These are phyloP conservation scores for Chalaropsis ovoidea DNA, from an alignment of 2,329 filamentous ascomycete species.

Conservation along the genomic window DNA sequence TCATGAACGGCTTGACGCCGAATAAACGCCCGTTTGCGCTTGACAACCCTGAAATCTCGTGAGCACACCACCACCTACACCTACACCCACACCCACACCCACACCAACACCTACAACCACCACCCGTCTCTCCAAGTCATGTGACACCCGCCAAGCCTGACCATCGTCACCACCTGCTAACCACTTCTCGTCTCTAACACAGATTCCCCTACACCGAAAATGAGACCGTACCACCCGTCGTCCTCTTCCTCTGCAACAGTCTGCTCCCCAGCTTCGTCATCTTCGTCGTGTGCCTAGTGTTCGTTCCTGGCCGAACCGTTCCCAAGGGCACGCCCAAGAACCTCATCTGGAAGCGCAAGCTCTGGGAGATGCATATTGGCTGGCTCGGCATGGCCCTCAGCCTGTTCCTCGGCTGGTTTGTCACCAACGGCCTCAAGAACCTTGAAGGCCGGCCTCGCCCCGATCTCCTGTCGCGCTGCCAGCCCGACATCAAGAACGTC, in stretches of 20 bases:
- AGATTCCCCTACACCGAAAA: slow-evolving; percentile 59
- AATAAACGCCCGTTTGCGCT: slow-evolving; percentile 63
- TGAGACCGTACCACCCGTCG: slow-evolving; percentile 62
- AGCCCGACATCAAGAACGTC: slow-evolving; percentile 60
- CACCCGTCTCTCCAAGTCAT: background rate
- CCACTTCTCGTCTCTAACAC: background rate
- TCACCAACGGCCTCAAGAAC: slow-evolving; percentile 80
- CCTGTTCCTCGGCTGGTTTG: slow-evolving; percentile 61
- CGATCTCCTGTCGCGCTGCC: slow-evolving; percentile 70
- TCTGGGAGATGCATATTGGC: slow-evolving; percentile 84
- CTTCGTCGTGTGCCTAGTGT: slow-evolving; percentile 53
- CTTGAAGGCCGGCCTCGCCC: slow-evolving; percentile 61
- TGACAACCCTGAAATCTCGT: slow-evolving; percentile 55
- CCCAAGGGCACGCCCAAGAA: slow-evolving; percentile 51
- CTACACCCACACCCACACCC: no score
- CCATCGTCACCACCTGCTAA: background rate
- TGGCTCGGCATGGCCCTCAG: slow-evolving; percentile 73
- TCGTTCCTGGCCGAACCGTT: slow-evolving; percentile 64
- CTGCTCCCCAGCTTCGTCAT: slow-evolving; percentile 58
- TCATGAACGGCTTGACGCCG: slow-evolving; percentile 51
- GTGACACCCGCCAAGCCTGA: background rate
- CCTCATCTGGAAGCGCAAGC: slow-evolving; percentile 65
- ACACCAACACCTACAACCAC: no score
- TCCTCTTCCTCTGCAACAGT: slow-evolving; percentile 55
- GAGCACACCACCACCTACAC: slow-evolving; percentile 15